Conservation (phyloP, 306 rosid species). For the Sophora flavescens region DNA sequence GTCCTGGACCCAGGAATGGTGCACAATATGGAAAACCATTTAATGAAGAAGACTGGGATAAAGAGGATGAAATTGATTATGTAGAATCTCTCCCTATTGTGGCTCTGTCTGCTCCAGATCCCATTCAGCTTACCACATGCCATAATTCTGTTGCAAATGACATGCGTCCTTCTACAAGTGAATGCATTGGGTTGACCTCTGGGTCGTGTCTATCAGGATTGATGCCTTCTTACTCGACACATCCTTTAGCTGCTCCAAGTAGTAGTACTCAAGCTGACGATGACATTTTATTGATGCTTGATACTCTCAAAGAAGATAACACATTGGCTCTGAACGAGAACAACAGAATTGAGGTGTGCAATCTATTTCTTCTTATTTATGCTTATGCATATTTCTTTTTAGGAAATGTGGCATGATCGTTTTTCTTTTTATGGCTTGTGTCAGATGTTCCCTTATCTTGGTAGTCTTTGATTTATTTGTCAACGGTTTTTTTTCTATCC, state of each 20-base stretch:
- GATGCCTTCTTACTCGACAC: conserved; percentile 36
- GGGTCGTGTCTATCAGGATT: conserved; percentile 54
- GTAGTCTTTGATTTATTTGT: neutral
- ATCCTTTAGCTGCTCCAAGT: conserved; percentile 39
- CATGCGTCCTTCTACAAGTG: conserved; percentile 39
- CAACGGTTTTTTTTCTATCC: neutral
- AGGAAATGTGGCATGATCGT: neutral
- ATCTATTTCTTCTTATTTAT: neutral
- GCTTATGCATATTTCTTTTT: neutral
- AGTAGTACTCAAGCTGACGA: conserved; percentile 44
- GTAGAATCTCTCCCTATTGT: conserved; percentile 43
- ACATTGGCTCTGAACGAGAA: conserved; percentile 11
- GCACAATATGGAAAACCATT: conserved; percentile 90
- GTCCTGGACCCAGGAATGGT: conserved; percentile 84
- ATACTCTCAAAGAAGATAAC: conserved; percentile 38
- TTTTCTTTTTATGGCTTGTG: conserved; percentile 6
- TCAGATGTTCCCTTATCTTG: conserved; percentile 1
- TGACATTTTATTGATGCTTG: conserved; percentile 40
- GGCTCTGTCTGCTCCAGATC: conserved; percentile 21
- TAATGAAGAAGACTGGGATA: conserved; percentile 72
- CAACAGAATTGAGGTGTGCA: conserved; percentile 55
- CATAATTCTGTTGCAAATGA: conserved; percentile 41
- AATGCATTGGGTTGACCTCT: conserved; percentile 38
- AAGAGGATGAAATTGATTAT: conserved; percentile 56
- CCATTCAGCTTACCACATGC: conserved; percentile 26